phyloP scores from a whole-genome alignment of 495 filamentous ascomycete species.

The Lophiostoma macrostomum region DNA sequence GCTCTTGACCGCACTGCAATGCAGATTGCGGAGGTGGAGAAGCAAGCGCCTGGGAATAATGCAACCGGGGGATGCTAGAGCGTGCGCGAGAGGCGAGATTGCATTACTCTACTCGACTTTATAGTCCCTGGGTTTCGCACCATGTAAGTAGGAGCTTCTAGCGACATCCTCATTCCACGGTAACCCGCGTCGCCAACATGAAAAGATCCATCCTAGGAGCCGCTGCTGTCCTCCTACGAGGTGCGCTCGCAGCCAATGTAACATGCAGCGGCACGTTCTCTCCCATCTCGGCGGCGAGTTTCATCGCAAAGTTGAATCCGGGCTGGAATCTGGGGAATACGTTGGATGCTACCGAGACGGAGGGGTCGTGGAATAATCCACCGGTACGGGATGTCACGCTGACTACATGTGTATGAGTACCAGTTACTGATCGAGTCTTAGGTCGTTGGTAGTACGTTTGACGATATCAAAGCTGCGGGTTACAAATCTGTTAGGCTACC shows the following conservation, averaged over 20 bases:
- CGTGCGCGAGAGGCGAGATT: background rate
- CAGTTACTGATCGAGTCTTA: too few relatives aligned
- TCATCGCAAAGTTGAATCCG: constrained; percentile 41
- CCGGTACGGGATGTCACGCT: too few relatives aligned
- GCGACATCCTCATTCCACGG: background rate
- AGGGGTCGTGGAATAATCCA: constrained; percentile 60
- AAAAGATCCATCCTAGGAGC: background rate
- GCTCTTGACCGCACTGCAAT: background rate
- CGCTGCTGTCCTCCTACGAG: background rate
- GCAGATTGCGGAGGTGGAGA: background rate
- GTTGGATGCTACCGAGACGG: constrained; percentile 55
- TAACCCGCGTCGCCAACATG: background rate
- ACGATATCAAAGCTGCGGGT: constrained; percentile 51
- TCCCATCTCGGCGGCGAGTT: constrained; percentile 41
- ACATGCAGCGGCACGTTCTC: constrained; percentile 42
- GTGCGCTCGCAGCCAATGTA: background rate
- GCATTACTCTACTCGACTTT: background rate
- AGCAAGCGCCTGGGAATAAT: constrained; percentile 2
- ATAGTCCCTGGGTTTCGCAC: background rate
- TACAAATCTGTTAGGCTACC: constrained; percentile 61
- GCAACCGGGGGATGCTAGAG: background rate
- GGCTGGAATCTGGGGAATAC: constrained; percentile 54
- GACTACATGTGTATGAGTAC: too few relatives aligned
- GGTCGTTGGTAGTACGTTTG: constrained; percentile 48
- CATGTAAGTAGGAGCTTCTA: background rate